These are phyloP conservation scores for Backusella liffmaniae DNA, from an alignment of 192 early-diverging fungal genomes.

Conservation along the genomic window DNA sequence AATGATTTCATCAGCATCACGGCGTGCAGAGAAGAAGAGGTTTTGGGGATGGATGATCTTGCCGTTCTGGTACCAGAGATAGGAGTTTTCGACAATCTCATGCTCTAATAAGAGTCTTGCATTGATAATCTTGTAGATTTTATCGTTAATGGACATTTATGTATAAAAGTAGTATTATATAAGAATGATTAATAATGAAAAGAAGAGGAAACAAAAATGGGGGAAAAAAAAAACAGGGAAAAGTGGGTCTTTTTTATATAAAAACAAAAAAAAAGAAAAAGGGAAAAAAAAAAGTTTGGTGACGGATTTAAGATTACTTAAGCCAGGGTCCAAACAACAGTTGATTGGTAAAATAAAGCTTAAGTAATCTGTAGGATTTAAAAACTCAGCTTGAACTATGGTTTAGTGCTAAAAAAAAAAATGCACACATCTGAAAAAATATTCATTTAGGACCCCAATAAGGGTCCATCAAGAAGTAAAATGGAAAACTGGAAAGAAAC, in stretches of 20 bases:
- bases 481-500: conserved; percentile 1
- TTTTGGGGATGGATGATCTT: conserved; percentile 75
- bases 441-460: conserved; percentile 1
- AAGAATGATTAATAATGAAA: neutral
- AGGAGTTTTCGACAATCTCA: conserved; percentile 65
- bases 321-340: neutral
- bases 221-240: neutral
- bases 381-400: neutral
- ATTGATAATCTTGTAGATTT: conserved; percentile 66
- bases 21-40: conserved; percentile 67
- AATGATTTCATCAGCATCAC: conserved; percentile 64
- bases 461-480: neutral
- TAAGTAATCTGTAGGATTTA: neutral
- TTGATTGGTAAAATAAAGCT: neutral
- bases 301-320: conserved; percentile 1
- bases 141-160: neutral
- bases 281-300: neutral
- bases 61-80: conserved; percentile 73
- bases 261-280: neutral
- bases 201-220: neutral
- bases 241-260: neutral
- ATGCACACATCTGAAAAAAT: neutral
- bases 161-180: neutral
- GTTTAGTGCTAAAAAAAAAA: neutral
- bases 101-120: conserved; percentile 72